Evolutionary conservation across 192 early-diverging fungal genomes (phyloP), one percentile per base, ranked within the genome.

Genomic region (Rhizophagus prolifer): DNA sequence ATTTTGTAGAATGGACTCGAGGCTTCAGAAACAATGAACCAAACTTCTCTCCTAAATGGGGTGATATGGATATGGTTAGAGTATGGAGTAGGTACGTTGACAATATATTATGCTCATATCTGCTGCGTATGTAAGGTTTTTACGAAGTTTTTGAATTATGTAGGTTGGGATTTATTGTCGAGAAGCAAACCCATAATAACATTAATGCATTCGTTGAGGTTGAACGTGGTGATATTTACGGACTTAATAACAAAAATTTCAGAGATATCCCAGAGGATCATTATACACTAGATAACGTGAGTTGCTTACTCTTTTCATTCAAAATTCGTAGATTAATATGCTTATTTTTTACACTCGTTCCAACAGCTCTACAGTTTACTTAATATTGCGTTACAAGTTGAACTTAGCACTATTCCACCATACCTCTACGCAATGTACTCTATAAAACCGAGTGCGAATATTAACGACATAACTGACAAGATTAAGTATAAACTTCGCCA

Each of bases 111-210:
- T 36, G 4, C 34, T 36, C 5, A 36, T 6, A 9, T 9, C n/a
- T 70, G 38, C 38, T n/a, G 16, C 19, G 16, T 50, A 19, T 25
- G 4, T 38, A 44, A 68, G 34, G 19, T 19, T 44, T 6, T 47
- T 50, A 38, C 7, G 9, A 31, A 0, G 10, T 13, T 70, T 70
- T 50, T 70, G 67, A 61, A 60, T 13, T 61, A 19, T 41, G 3
- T n/a, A 74, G 72, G 59, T 61, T 74, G 23, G 72, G 72, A 38
- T 74, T 74, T 74, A 25, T 74, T 61, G 34, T 73, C 31, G 72
- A 73, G 31, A 73, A 74, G 14, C 1, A 74, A n/a, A 19, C 62
- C 16, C 6, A 21, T 60, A 3, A 46, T 31, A 13, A 31, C 9
- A 58, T n/a, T 5, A 59, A 58, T 58, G 58, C 19, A 74, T 74